phyloP scores from a whole-genome alignment of 1,139 yeast genomes.

The Kazachstania sp. region DNA sequence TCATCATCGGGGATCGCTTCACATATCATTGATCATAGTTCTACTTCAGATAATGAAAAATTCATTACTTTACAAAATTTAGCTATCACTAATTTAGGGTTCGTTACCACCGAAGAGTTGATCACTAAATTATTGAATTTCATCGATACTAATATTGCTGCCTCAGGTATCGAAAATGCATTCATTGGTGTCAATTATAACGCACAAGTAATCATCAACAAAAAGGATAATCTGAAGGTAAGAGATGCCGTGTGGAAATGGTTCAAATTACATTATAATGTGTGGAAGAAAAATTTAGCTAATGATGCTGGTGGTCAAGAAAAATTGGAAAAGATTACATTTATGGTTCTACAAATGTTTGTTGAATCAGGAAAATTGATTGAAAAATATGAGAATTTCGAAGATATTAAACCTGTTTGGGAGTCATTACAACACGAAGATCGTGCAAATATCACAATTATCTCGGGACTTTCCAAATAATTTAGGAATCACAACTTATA shows the following conservation, averaged over 20 bases:
- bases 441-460: not conserved
- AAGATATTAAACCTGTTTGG: conserved; percentile 4
- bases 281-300: conserved; percentile 33
- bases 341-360: conserved; percentile 5
- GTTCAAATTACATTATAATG: conserved; percentile 45
- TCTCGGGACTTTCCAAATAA: conserved; percentile 1
- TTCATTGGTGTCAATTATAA: conserved; percentile 42
- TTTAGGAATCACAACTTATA: not conserved
- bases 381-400: conserved; percentile 1
- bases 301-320: not conserved
- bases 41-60: conserved; percentile 2
- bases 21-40: conserved; percentile 16
- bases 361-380: not conserved
- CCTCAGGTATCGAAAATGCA: conserved; percentile 45
- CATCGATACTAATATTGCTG: conserved; percentile 46
- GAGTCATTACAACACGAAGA: conserved; percentile 1
- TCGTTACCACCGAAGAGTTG: conserved; percentile 38
- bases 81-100: conserved; percentile 30
- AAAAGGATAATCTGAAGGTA: conserved; percentile 4
- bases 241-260: conserved; percentile 41
- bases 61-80: conserved; percentile 45
- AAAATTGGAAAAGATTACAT: conserved; percentile 4
- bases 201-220: conserved; percentile 7
- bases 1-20: conserved; percentile 35
- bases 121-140: conserved; percentile 47